Conservation (phyloP, 1,284 basidiomycete genomes). For the Cutaneotrichosporon sp. region DNA sequence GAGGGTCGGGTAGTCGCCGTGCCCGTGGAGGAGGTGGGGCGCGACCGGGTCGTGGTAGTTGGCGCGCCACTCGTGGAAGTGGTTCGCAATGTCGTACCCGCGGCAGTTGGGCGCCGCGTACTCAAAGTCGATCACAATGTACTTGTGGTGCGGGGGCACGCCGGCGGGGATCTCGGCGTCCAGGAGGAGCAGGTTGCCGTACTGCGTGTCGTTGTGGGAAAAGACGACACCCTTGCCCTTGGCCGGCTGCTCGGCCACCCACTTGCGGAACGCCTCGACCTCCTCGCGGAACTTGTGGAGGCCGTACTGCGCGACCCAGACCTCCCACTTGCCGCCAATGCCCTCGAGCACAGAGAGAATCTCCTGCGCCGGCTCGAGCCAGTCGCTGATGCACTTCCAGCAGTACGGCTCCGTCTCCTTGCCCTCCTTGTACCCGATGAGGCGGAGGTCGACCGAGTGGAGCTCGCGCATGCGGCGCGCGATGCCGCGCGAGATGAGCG, state of each 20-base stretch:
- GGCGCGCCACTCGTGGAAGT: constrained; percentile 94
- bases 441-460: constrained; percentile 79
- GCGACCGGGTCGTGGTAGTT: constrained; percentile 71
- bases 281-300: constrained; percentile 46
- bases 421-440: constrained; percentile 60
- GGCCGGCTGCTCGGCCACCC: constrained; percentile 38
- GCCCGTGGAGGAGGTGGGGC: constrained; percentile 71
- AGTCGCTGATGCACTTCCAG: constrained; percentile 66
- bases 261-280: constrained; percentile 46
- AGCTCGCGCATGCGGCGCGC: constrained; percentile 89
- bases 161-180: constrained; percentile 59
- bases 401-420: constrained; percentile 59
- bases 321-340: constrained; percentile 42
- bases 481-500: constrained; percentile 75
- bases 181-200: constrained; percentile 83
- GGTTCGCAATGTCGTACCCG: constrained; percentile 91
- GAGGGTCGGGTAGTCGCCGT: constrained; percentile 69
- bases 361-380: constrained; percentile 55
- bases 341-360: constrained; percentile 32
- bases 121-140: constrained; percentile 94
- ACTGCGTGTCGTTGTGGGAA: constrained; percentile 84
- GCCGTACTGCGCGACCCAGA: constrained; percentile 47
- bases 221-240: constrained; percentile 51
- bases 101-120: constrained; percentile 87
- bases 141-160: constrained; percentile 60